Evolutionary conservation across 495 filamentous ascomycete species (phyloP).

Genomic region (Pyrenopolyporus hunteri): DNA sequence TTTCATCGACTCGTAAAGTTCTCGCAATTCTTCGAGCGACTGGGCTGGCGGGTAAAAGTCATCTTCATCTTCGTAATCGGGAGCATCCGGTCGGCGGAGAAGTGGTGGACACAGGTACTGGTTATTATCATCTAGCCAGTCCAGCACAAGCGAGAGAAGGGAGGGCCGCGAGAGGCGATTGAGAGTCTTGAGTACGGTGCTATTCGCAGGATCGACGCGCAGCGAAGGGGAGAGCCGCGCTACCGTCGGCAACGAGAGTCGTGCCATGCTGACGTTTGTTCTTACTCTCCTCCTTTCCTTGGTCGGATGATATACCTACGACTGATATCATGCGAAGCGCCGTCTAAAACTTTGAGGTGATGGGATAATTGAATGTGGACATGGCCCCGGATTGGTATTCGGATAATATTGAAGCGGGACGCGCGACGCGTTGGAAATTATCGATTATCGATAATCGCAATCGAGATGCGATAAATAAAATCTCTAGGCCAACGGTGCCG

Average conservation of each 20-base stretch:
- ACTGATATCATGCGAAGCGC: not conserved
- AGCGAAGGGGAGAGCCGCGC: conserved; percentile 56
- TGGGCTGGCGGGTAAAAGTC: conserved; percentile 67
- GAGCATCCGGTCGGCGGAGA: conserved; percentile 50
- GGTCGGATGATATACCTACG: not conserved
- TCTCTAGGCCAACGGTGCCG: too few relatives aligned
- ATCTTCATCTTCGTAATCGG: conserved; percentile 53
- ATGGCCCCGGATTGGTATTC: not conserved
- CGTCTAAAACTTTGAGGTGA: not conserved
- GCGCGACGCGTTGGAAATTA: conserved; percentile 34
- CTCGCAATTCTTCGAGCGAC: conserved; percentile 65
- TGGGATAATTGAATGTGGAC: not conserved
- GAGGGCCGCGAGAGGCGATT: conserved; percentile 71
- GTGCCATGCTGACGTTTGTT: conserved; percentile 42
- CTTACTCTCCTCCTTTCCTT: not conserved
- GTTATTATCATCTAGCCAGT: conserved; percentile 74
- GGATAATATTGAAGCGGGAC: conserved; percentile 25
- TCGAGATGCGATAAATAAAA: too few relatives aligned
- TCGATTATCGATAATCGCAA: not conserved
- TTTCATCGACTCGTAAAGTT: conserved; percentile 63
- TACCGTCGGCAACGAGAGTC: conserved; percentile 52
- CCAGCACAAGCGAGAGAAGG: conserved; percentile 68
- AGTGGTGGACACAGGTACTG: conserved; percentile 61
- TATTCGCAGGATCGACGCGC: conserved; percentile 67
- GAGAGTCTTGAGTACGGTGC: conserved; percentile 68